phyloP scores from a whole-genome alignment of 768 basidiomycete genomes.

The Rickenella mellea region DNA sequence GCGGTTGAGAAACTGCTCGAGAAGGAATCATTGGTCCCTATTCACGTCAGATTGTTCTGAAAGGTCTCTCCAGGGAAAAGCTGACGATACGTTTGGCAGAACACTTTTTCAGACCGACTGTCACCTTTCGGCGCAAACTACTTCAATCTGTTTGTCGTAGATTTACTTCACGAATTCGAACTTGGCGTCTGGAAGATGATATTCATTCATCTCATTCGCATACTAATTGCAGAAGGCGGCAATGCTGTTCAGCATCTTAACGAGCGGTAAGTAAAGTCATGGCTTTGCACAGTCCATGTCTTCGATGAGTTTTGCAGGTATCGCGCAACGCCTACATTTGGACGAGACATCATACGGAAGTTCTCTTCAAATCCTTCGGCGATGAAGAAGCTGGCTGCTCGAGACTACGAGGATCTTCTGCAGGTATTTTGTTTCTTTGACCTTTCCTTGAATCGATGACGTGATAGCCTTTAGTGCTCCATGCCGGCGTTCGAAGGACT shows the following conservation, averaged over 20 bases:
- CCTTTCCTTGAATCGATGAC: neutral
- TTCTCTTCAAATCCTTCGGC: conserved; percentile 8
- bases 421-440: conserved; percentile 4
- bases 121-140: conserved; percentile 13
- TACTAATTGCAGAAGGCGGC: conserved; percentile 9
- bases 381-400: conserved; percentile 9
- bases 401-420: conserved; percentile 10
- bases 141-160: conserved; percentile 16
- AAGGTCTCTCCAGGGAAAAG: neutral
- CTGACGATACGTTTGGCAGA: conserved; percentile 12
- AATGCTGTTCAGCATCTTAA: neutral
- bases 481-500: conserved; percentile 31
- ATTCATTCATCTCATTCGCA: conserved; percentile 18
- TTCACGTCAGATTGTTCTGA: conserved; percentile 9
- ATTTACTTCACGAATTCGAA: conserved; percentile 24
- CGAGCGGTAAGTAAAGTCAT: conserved; percentile 1
- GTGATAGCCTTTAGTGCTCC: conserved; percentile 19
- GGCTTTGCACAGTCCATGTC: neutral
- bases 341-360: conserved; percentile 2
- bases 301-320: neutral
- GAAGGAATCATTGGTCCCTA: conserved; percentile 9
- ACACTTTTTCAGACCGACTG: conserved; percentile 20
- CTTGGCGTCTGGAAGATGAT: conserved; percentile 23
- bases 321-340: neutral
- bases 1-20: conserved; percentile 9